A percentile compares a stretch with the other conserved stretches of the same genome.
Conservation (phyloP, 371 early-diverging fungal species). For the Mortierella polycephala region DNA sequence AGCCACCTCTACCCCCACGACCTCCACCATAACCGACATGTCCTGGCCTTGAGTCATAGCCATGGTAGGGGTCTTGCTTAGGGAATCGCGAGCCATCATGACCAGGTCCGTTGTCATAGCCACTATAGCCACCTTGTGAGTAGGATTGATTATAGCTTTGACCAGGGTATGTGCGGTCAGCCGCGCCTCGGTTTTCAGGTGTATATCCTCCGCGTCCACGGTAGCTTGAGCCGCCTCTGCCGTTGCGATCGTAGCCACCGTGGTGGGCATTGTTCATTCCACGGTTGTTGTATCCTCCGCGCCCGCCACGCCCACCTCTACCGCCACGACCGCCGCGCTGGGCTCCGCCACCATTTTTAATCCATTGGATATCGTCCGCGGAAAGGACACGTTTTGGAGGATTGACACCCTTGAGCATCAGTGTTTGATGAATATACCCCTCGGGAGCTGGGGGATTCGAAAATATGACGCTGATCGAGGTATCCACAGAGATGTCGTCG, state of each 20-base stretch:
- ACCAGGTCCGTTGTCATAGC: conserved; percentile 15
- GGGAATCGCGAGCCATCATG: conserved; percentile 49
- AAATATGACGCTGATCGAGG: conserved; percentile 67
- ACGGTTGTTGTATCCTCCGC: conserved; percentile 45
- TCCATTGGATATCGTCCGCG: conserved; percentile 65
- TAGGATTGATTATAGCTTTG: conserved; percentile 42
- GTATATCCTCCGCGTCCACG: conserved; percentile 46
- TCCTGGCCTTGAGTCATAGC: conserved; percentile 46
- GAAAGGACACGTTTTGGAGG: conserved; percentile 56
- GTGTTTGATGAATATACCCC: conserved; percentile 58
- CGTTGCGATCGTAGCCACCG: conserved; percentile 35
- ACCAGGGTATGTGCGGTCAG: conserved; percentile 50
- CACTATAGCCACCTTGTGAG: conserved; percentile 27
- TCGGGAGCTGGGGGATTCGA: conserved; percentile 58
- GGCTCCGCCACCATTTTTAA: conserved; percentile 56
- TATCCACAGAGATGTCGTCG: conserved; percentile 69
- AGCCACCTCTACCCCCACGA: conserved; percentile 51
- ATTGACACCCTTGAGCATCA: conserved; percentile 66
- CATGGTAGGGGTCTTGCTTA: conserved; percentile 38
- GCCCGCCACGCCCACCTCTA: conserved; percentile 47
- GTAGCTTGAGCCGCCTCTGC: conserved; percentile 28
- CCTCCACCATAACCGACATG: conserved; percentile 33
- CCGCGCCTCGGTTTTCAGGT: conserved; percentile 43
- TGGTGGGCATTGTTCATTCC: conserved; percentile 32
- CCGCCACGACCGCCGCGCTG: conserved; percentile 50